Evolutionary conservation across 2,329 filamentous ascomycete genomes (phyloP).

Genomic region (Didymella pinodella): DNA sequence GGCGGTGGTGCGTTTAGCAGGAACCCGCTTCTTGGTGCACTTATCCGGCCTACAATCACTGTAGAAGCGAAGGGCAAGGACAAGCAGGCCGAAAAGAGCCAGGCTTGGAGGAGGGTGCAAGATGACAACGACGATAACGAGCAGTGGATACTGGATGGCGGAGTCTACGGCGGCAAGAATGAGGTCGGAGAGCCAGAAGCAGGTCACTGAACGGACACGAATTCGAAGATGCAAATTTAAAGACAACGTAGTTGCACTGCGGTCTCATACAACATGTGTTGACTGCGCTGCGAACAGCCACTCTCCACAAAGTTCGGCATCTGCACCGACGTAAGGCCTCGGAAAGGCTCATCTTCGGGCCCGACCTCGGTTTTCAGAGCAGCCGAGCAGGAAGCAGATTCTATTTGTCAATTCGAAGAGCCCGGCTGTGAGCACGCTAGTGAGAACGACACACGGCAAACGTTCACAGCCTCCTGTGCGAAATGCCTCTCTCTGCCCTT

Average conservation of each 20-base stretch:
- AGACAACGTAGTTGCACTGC: too few species aligned
- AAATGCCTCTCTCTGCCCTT: not conserved
- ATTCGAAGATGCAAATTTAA: not conserved
- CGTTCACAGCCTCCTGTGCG: not conserved
- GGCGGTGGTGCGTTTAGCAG: slow-evolving; percentile 68
- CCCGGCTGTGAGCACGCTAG: not conserved
- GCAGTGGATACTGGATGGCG: slow-evolving; percentile 62
- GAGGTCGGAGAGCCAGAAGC: slow-evolving; percentile 25
- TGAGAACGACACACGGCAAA: not conserved
- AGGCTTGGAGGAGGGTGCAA: slow-evolving; percentile 60
- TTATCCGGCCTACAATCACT: slow-evolving; percentile 69
- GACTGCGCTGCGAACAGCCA: not conserved
- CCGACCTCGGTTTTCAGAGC: not conserved
- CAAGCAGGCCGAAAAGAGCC: slow-evolving; percentile 49
- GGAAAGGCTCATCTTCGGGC: not conserved
- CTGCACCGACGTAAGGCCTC: not conserved
- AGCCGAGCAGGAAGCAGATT: not conserved
- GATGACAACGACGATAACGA: slow-evolving; percentile 63
- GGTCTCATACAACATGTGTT: not conserved
- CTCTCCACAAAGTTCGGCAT: not conserved
- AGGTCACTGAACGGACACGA: slow-evolving; percentile 17
- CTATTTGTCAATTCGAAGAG: not conserved
- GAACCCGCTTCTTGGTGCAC: slow-evolving; percentile 70
- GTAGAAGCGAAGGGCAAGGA: slow-evolving; percentile 61
- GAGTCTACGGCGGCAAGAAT: slow-evolving; percentile 54